Evolutionary conservation across 768 basidiomycete species (phyloP).

Genomic region (Leucocoprinus leucothites): DNA sequence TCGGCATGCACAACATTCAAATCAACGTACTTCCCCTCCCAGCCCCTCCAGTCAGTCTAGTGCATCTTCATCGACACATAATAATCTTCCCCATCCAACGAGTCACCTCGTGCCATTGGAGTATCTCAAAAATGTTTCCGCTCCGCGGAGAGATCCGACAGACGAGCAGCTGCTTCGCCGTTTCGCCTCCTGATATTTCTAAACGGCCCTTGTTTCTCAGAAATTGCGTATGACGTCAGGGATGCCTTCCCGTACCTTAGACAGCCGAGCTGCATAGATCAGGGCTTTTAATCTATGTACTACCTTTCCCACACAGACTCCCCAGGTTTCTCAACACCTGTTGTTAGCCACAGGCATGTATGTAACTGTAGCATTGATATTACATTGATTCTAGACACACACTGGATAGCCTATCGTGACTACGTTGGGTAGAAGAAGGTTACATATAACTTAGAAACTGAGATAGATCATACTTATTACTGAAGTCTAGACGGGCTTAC

Average conservation of each 20-base stretch:
- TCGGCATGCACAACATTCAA: constrained; percentile 17
- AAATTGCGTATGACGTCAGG: neutral
- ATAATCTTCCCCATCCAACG: constrained; percentile 22
- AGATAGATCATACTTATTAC: neutral
- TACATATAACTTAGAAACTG: neutral
- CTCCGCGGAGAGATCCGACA: constrained; percentile 54
- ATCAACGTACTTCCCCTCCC: constrained; percentile 25
- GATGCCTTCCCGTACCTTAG: neutral
- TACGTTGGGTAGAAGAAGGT: neutral
- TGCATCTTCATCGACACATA: constrained; percentile 37
- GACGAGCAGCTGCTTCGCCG: constrained; percentile 64
- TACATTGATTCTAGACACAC: neutral
- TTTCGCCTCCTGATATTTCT: constrained; percentile 35
- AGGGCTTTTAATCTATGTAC: constrained; percentile 4
- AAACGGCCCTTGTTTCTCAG: neutral
- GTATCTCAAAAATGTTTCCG: constrained; percentile 53
- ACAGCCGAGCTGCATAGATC: neutral
- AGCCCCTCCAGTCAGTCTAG: constrained; percentile 32
- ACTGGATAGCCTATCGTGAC: too few relatives aligned
- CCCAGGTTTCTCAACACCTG: neutral
- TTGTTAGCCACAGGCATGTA: neutral
- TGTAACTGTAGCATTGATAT: constrained; percentile 2
- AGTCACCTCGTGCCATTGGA: constrained; percentile 58
- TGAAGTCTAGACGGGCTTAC: neutral
- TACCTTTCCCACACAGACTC: neutral